Evolutionary conservation across 306 rosid genomes (phyloP), one percentile per base, ranked within the genome.

Genomic region (Trifolium pratense): DNA sequence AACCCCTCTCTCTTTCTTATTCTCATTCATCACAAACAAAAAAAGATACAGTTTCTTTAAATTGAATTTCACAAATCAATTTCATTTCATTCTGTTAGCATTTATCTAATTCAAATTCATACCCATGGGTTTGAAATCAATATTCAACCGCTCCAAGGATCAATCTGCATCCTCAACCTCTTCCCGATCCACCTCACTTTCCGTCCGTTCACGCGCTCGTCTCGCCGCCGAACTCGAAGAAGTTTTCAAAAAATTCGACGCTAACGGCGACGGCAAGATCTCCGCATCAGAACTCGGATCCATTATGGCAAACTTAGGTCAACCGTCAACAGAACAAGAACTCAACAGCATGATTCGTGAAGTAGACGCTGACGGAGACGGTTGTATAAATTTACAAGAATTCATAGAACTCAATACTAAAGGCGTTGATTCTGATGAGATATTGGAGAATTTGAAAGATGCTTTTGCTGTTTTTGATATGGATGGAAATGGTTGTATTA

Each of bases 241-340:
- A 69, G 97, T 94, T 1, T 94, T 94, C 89, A 82, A 56, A 7
- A 59, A 59, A 59, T 59, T 59, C 40, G 66, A 59, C 40, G 66
- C 15, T 0, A 93, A 93, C 49, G 97, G 97, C 21, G 97, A 93
- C 66, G 98, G 94, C 7, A 89, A 81, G 87, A 93, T 93, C 88
- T 93, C 91, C 5, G 34, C 91, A 2, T 80, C 92, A 1, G 98
- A 93, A 25, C 86, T 93, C 1, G 94, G 94, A 8, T 80, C 97
- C 29, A 91, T 93, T 11, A 73, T 91, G 91, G 73, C 80, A 8
- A 84, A 88, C 74, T 78, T 93, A 0, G 97, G 98, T 0, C 88
- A 91, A 4, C 76, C 87, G 0, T 25, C 92, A 0, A 73, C 76
- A 3, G 86, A 91, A n/a, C 92, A 91, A 23, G 98, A 93, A 67